Evolutionary conservation across 139 green algal genomes (phyloP).

Genomic region (Chlamydomonas schloesseri): DNA sequence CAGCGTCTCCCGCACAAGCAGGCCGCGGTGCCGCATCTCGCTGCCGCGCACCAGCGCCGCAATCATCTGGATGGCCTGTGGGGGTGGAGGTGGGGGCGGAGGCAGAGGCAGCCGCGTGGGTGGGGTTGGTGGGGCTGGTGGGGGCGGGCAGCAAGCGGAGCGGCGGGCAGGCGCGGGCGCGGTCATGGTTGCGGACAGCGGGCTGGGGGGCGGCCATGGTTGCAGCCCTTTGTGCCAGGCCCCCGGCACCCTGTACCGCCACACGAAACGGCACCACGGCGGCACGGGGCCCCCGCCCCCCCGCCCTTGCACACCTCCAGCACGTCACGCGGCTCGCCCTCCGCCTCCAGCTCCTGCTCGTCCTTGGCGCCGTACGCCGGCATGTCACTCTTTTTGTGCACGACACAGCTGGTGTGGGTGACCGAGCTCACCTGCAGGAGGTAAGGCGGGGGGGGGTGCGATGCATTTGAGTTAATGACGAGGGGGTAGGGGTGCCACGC

Average conservation of each 20-base stretch:
- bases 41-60: background rate
- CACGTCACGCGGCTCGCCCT: conserved; percentile 1
- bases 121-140: too few relatives aligned
- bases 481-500: too few relatives aligned
- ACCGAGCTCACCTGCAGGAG: conserved; percentile 6
- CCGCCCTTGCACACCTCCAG: background rate
- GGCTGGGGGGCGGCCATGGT: too few relatives aligned
- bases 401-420: conserved; percentile 3
- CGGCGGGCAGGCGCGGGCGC: too few relatives aligned
- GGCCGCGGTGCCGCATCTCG: conserved; percentile 6
- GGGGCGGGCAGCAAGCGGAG: too few relatives aligned
- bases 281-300: too few relatives aligned
- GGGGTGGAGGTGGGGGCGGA: too few relatives aligned
- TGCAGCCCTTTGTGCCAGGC: too few relatives aligned
- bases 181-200: too few relatives aligned
- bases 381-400: conserved; percentile 15
- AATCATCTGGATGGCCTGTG: conserved; percentile 27
- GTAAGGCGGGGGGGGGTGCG: background rate
- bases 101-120: background rate
- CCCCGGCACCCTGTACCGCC: too few relatives aligned
- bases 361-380: conserved; percentile 3
- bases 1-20: conserved; percentile 2
- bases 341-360: conserved; percentile 45
- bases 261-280: background rate
- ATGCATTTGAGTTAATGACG: background rate